Evolutionary conservation across 768 basidiomycete species (phyloP), one percentile per base, ranked within the genome.

Genomic region (Lactarius sanguifluus): DNA sequence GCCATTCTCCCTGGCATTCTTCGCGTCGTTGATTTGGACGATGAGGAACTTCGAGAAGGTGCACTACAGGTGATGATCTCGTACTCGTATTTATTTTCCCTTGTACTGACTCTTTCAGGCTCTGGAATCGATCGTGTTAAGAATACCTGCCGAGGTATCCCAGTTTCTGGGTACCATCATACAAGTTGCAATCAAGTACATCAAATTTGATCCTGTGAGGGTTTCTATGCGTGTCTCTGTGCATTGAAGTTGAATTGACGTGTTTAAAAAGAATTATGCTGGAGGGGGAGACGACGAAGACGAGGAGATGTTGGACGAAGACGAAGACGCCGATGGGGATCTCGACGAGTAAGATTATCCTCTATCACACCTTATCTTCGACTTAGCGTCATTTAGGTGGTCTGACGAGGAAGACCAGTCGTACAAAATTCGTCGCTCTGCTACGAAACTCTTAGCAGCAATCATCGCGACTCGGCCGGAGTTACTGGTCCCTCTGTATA

Each of bases 391-490:
- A 15, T 36, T 30, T 70, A 96, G 93, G 69, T 98, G 97, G 76
- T 94, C 94, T 7, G 97, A 99, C 71, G 97, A 99, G 65, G 97
- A 98, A 76, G 97, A 99, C 73, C 92, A 91, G 13, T 98, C 96
- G 0, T 98, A 97, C 85, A 98, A 98, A 77, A 93, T 97, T 64
- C 90, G 97, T 69, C 87, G 97, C 55, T 89, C 93, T 8, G 90
- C 97, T 8, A 94, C 95, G 20, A 98, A 98, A 75, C 81, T 98
- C 4, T 82, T 98, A 18, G 80, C 88, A 34, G 90, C 92, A 7
- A 80, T 97, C 57, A 88, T 98, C 64, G 86, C 85, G 15, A 98
- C 96, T 1, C 91, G 95, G 30, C 93, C 95, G 1, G 97, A 98
- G 73, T 82, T 94, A 2, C 82, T 98, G 25, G 77, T 81, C 16